Evolutionary conservation across 2,329 filamentous ascomycete species (phyloP).

Genomic region (Cladosporium halotolerans): DNA sequence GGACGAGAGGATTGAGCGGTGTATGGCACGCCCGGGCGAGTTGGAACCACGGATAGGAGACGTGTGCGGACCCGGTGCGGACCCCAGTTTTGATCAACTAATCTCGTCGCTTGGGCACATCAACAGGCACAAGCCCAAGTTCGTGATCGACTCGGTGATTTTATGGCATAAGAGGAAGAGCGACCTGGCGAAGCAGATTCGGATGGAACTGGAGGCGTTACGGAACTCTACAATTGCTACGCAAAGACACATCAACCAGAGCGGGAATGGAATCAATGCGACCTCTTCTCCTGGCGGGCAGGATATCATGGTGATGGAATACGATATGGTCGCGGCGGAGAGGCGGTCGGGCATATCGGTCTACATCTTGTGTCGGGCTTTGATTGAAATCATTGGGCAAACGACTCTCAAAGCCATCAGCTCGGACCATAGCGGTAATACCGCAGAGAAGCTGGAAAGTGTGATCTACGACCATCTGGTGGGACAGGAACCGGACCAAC

Average conservation of each 20-base stretch:
- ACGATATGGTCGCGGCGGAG: slow-evolving; percentile 45
- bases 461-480: slow-evolving; percentile 90
- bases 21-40: slow-evolving; percentile 71
- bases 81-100: slow-evolving; percentile 86
- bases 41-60: slow-evolving; percentile 78
- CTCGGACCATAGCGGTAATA: slow-evolving; percentile 59
- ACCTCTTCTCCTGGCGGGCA: slow-evolving; percentile 20
- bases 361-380: slow-evolving; percentile 86
- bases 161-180: slow-evolving; percentile 96
- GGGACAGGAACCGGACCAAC: slow-evolving; percentile 10
- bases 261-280: slow-evolving; percentile 13
- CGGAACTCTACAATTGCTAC: slow-evolving; percentile 20
- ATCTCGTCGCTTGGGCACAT: slow-evolving; percentile 92
- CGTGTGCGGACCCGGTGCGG: slow-evolving; percentile 84
- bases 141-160: slow-evolving; percentile 95
- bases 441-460: slow-evolving; percentile 87
- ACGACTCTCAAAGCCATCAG: slow-evolving; percentile 71
- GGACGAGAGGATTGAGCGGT: slow-evolving; percentile 91
- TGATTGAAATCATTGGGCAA: slow-evolving; percentile 90
- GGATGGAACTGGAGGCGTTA: slow-evolving; percentile 24
- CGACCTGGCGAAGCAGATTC: slow-evolving; percentile 58
- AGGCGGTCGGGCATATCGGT: slow-evolving; percentile 90
- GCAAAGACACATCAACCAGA: slow-evolving; percentile 14
- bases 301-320: slow-evolving; percentile 24
- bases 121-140: slow-evolving; percentile 86